Base-by-base conservation (phyloP, 371 early-diverging fungal genomes). In the Quaeritorhiza haematococci region DNA sequence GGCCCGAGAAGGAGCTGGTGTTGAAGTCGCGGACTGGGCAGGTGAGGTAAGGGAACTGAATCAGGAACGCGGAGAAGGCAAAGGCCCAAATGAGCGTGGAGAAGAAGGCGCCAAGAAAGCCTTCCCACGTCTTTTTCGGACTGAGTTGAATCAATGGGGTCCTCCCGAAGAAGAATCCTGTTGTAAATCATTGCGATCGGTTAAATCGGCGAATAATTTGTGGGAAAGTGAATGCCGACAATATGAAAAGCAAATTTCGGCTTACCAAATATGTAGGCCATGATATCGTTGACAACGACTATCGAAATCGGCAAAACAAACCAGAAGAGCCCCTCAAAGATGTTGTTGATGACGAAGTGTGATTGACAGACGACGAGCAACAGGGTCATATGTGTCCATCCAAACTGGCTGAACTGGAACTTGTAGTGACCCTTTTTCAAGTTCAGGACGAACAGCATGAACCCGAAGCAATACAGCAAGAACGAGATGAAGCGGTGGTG, bases 81-180 rank as follows among this genome's bases (percentile, higher is more conserved):
- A 92, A 84, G 2, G 91, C 96, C 67, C 93, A 89, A 32, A 91
- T 61, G 49, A 91, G 21, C 0, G 99, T 98, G 59, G 83, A 81
- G 34, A 98, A 55, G 58, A 91, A 86, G 23, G 88, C 99, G 49
- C 98, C 98, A 33, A 98, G 78, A 64, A 98, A 98, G 4, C 99
- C 99, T 72, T 99, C 99, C 71, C 94, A 90, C n/a, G 99, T 99
- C 82, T 99, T 99, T 69, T 99, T 99, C 19, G 99, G 99, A 61
- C 90, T 89, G 7, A 99, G 75, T 64, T 84, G 82, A 60, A 94
- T 97, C 33, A 99, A 76, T 3, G 89, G 96, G n/a, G 93, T 96
- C 44, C 84, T 79, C 3, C 99, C 99, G 63, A 88, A 83, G 69
- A 77, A 89, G 67, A 92, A 90, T 24, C 77, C n/a, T n/a, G n/a